phyloP scores from a whole-genome alignment of 1,139 yeast species.

The Suhomyces anneliseae region DNA sequence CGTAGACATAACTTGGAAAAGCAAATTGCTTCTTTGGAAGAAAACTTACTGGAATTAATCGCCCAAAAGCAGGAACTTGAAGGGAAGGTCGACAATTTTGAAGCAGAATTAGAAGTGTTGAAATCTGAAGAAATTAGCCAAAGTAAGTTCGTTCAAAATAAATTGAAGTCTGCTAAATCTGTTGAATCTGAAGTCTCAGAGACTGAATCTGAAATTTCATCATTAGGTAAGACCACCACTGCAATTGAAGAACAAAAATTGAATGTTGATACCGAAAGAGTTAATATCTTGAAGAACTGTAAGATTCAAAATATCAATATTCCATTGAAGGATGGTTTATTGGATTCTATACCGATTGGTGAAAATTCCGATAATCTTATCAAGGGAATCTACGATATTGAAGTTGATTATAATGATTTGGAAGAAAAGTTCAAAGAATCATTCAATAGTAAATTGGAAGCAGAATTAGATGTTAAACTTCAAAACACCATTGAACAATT shows the following conservation, averaged over 20 bases:
- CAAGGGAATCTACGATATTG: constrained; percentile 46
- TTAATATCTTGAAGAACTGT: constrained; percentile 66
- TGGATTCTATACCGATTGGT: constrained; percentile 50
- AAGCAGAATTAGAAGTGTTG: constrained; percentile 51
- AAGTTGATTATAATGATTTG: constrained; percentile 56
- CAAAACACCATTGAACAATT: constrained; percentile 44
- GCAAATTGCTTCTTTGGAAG: constrained; percentile 35
- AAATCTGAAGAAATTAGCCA: constrained; percentile 36
- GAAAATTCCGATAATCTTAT: constrained; percentile 41
- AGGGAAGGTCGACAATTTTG: constrained; percentile 42
- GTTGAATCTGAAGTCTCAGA: constrained; percentile 39
- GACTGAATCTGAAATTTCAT: constrained; percentile 29
- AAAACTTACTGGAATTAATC: constrained; percentile 28
- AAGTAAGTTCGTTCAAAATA: constrained; percentile 25
- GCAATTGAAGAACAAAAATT: constrained; percentile 55
- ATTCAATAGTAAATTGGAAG: constrained; percentile 40
- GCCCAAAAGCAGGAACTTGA: constrained; percentile 34
- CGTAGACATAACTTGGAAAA: constrained; percentile 42
- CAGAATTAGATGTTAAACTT: constrained; percentile 45
- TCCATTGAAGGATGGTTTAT: constrained; percentile 62
- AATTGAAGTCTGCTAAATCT: constrained; percentile 25
- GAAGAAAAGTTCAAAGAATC: constrained; percentile 45
- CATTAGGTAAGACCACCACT: constrained; percentile 33
- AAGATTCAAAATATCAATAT: constrained; percentile 69
- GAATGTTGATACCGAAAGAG: constrained; percentile 56